phyloP scores from a whole-genome alignment of 1,139 yeast genomes.

The Scheffersomyces quercinus region DNA sequence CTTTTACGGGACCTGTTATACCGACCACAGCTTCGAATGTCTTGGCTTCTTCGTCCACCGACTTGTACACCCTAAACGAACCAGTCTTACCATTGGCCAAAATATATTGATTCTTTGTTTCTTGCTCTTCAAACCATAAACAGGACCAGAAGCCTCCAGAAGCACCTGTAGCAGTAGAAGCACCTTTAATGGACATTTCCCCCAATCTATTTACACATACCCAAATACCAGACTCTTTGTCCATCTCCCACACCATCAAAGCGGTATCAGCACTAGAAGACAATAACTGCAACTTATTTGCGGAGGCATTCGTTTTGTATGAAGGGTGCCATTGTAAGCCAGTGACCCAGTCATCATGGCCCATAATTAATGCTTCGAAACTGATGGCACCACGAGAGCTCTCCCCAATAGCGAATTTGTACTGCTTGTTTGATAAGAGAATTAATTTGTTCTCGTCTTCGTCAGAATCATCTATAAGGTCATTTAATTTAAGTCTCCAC shows the following conservation, averaged over 20 bases:
- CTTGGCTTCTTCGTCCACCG: conserved; percentile 26
- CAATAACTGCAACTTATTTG: conserved; percentile 55
- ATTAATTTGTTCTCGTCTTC: conserved; percentile 56
- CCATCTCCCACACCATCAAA: conserved; percentile 95
- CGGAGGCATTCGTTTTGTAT: conserved; percentile 6
- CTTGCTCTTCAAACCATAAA: conserved; percentile 62
- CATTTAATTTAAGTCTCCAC: conserved; percentile 72
- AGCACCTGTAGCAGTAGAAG: conserved; percentile 97
- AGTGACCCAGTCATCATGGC: conserved; percentile 98
- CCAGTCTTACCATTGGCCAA: conserved; percentile 91
- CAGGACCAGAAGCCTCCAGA: conserved; percentile 97
- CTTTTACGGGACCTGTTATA: conserved; percentile 73
- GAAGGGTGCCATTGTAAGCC: conserved; percentile 78
- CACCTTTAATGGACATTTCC: conserved; percentile 92
- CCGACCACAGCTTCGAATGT: conserved; percentile 61
- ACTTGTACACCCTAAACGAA: conserved; percentile 78
- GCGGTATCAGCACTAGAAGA: conserved; percentile 95
- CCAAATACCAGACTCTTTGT: conserved; percentile 87
- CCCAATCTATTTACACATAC: conserved; percentile 79
- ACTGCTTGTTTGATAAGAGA: conserved; percentile 65
- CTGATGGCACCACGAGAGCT: conserved; percentile 53
- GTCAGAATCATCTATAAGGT: conserved; percentile 55
- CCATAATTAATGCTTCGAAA: conserved; percentile 93
- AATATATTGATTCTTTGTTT: conserved; percentile 46
- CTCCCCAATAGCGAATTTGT: conserved; percentile 47